phyloP scores from a whole-genome alignment of 1,284 basidiomycete species.

The Moesziomyces sp. region DNA sequence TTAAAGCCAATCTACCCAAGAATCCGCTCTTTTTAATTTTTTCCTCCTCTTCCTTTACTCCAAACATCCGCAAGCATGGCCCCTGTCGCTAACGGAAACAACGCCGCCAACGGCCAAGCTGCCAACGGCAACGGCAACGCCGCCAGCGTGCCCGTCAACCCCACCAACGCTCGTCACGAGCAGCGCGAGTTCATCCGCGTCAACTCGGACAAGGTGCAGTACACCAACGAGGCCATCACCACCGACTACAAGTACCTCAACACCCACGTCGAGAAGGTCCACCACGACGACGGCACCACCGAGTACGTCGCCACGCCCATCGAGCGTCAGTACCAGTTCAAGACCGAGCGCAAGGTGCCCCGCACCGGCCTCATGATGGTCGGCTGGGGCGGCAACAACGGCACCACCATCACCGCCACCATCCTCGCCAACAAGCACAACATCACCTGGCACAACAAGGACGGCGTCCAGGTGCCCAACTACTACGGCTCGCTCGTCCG shows the following conservation, averaged over 20 bases:
- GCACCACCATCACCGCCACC: slow-evolving; percentile 91
- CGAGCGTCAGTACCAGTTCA: slow-evolving; percentile 77
- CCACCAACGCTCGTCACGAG: slow-evolving; percentile 66
- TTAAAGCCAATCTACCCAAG: slow-evolving; percentile 32
- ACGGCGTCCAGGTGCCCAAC: slow-evolving; percentile 91
- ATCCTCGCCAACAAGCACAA: slow-evolving; percentile 95
- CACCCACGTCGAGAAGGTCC: slow-evolving; percentile 64
- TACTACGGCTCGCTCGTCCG: slow-evolving; percentile 81
- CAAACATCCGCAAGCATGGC: slow-evolving; percentile 48
- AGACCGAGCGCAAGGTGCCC: slow-evolving; percentile 85
- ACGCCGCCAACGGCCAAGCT: slow-evolving; percentile 26
- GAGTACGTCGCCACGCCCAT: slow-evolving; percentile 64
- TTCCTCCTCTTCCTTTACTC: slow-evolving; percentile 4
- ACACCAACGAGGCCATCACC: slow-evolving; percentile 61
- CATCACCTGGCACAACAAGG: slow-evolving; percentile 94
- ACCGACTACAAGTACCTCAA: slow-evolving; percentile 65
- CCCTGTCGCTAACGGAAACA: slow-evolving; percentile 57
- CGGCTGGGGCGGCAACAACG: slow-evolving; percentile 97
- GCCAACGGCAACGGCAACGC: slow-evolving; percentile 25
- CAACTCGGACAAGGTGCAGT: slow-evolving; percentile 64
- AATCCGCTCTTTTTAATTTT: slow-evolving; percentile 15
- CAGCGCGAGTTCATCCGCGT: slow-evolving; percentile 63
- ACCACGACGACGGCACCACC: slow-evolving; percentile 59
- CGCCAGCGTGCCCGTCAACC: slow-evolving; percentile 58
- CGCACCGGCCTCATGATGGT: slow-evolving; percentile 98